Conservation (phyloP, 768 basidiomycete species). For the Xerocomus spinulosus region DNA sequence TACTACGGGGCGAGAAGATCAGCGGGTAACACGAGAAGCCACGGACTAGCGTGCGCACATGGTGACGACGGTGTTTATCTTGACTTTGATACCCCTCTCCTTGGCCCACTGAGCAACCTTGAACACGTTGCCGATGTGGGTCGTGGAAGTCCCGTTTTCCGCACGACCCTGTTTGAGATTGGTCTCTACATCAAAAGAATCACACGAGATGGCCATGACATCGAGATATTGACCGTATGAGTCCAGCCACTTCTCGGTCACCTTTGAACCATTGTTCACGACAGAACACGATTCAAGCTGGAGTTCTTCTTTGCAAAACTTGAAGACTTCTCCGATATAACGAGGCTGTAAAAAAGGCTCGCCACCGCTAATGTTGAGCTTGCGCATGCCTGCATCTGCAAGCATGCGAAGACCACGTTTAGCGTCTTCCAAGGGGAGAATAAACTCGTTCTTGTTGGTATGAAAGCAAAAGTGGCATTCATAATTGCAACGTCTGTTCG, state of each 20-base stretch:
- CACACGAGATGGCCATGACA: constrained; percentile 41
- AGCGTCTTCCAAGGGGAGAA: constrained; percentile 34
- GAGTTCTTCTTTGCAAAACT: constrained; percentile 36
- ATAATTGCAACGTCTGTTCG: constrained; percentile 32
- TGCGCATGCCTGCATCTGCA: constrained; percentile 32
- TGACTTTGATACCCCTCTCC: constrained; percentile 34
- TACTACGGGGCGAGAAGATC: constrained; percentile 13
- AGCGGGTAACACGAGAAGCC: background rate
- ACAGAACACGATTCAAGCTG: constrained; percentile 33
- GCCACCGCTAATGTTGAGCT: constrained; percentile 36
- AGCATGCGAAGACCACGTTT: constrained; percentile 33
- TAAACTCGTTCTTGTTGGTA: constrained; percentile 32
- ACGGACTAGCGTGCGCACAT: constrained; percentile 10
- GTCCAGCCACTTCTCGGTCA: constrained; percentile 39
- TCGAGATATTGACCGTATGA: constrained; percentile 37
- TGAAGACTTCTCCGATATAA: constrained; percentile 37
- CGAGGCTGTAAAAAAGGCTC: constrained; percentile 36
- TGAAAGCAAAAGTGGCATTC: constrained; percentile 40
- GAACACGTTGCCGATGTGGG: constrained; percentile 33
- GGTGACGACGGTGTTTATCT: constrained; percentile 35
- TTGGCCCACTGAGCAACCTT: constrained; percentile 35
- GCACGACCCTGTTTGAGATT: constrained; percentile 33
- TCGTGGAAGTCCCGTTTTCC: constrained; percentile 28
- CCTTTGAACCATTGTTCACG: constrained; percentile 37
- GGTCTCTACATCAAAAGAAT: constrained; percentile 35